phyloP scores from a whole-genome alignment of 208 protist genomes.

The Acanthamoeba healyi region DNA sequence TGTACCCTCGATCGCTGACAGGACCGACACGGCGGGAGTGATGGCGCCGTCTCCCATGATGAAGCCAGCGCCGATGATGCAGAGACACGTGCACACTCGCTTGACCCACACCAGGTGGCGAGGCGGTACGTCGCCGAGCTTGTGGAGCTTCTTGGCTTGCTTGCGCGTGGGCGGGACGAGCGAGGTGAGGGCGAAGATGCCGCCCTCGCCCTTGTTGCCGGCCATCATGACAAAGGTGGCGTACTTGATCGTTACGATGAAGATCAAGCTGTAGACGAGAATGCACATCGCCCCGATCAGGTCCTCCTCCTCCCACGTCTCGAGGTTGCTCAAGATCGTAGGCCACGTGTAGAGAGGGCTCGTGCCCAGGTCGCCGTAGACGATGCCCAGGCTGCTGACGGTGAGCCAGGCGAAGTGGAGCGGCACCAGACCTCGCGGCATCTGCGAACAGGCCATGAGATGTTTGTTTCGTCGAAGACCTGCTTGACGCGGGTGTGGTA shows the following conservation, averaged over 20 bases:
- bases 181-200: conserved; percentile 51
- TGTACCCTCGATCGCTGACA: conserved; percentile 34
- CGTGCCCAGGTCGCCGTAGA: conserved; percentile 43
- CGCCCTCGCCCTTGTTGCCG: conserved; percentile 25
- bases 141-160: neutral
- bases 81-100: neutral
- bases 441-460: no score
- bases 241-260: conserved; percentile 30
- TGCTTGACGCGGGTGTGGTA: no score
- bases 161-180: neutral
- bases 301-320: conserved; percentile 31
- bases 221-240: conserved; percentile 13
- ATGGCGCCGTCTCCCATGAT: conserved; percentile 44
- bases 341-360: conserved; percentile 52
- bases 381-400: conserved; percentile 5
- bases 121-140: neutral
- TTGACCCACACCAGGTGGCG: conserved; percentile 28
- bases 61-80: conserved; percentile 18
- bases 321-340: conserved; percentile 27
- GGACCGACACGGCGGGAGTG: neutral
- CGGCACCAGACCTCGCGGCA: no score
- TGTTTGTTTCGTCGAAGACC: no score
- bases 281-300: conserved; percentile 21
- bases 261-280: conserved; percentile 1
- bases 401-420: neutral